These are phyloP conservation scores for Moricandia moricandioides DNA, from an alignment of 345 rosid species.

Conservation along the genomic window DNA sequence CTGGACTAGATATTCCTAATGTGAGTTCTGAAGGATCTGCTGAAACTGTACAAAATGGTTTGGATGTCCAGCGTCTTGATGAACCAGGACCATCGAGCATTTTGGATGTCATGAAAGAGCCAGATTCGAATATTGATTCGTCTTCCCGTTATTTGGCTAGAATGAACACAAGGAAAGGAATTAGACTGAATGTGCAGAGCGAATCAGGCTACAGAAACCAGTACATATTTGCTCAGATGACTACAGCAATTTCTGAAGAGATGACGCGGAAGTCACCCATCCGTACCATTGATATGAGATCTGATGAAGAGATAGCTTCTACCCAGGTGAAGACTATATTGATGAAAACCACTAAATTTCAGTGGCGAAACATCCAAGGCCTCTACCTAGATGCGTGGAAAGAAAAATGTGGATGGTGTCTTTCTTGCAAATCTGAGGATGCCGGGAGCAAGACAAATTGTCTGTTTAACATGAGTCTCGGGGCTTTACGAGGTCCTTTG, in stretches of 20 bases:
- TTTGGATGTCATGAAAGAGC: slow-evolving; percentile 43
- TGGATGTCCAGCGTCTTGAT: slow-evolving; percentile 39
- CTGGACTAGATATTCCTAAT: slow-evolving; percentile 39
- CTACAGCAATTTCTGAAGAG: slow-evolving; percentile 67
- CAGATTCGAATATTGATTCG: slow-evolving; percentile 28
- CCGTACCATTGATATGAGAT: slow-evolving; percentile 42
- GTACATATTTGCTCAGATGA: slow-evolving; percentile 70
- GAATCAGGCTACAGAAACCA: slow-evolving; percentile 57
- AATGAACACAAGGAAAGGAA: slow-evolving; percentile 35
- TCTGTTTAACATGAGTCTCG: slow-evolving; percentile 58
- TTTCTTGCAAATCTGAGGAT: slow-evolving; percentile 64
- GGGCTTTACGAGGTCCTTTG: slow-evolving; percentile 44
- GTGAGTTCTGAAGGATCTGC: slow-evolving; percentile 60
- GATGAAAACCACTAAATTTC: slow-evolving; percentile 56
- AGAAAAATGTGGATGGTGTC: slow-evolving; percentile 99
- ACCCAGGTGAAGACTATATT: slow-evolving; percentile 74
- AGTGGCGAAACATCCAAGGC: slow-evolving; percentile 53
- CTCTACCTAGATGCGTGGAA: slow-evolving; percentile 44
- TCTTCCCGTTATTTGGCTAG: slow-evolving; percentile 33
- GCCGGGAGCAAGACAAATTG: slow-evolving; percentile 45
- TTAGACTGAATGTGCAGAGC: slow-evolving; percentile 29
- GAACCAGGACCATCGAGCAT: slow-evolving; percentile 40
- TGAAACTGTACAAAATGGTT: slow-evolving; percentile 55
- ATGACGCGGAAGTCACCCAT: slow-evolving; percentile 49
- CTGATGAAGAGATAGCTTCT: slow-evolving; percentile 70